A percentile compares a stretch with the other conserved stretches of the same genome.
Evolutionary conservation across 345 rosid species (phyloP).

Genomic region (Alliaria petiolata): DNA sequence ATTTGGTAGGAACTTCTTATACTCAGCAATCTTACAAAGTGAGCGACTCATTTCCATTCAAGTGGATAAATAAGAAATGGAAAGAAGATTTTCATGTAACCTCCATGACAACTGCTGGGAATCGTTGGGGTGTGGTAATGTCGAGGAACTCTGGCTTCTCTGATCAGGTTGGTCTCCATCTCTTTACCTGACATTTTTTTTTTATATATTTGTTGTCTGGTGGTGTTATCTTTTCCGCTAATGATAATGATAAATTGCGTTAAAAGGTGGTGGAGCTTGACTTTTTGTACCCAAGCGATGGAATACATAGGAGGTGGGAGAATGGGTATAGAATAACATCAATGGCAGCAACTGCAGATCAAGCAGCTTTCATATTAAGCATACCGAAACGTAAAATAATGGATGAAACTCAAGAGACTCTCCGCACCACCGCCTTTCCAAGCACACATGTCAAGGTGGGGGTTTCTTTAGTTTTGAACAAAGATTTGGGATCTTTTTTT

Average conservation of each 20-base stretch:
- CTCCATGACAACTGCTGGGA: constrained; percentile 90
- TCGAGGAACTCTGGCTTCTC: constrained; percentile 86
- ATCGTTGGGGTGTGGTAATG: constrained; percentile 95
- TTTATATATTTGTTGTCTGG: no score
- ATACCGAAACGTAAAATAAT: constrained; percentile 59
- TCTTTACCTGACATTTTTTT: neutral
- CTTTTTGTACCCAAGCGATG: constrained; percentile 96
- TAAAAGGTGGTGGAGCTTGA: constrained; percentile 92
- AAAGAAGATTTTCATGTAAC: constrained; percentile 93
- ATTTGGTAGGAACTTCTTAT: constrained; percentile 60
- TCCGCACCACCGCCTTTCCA: constrained; percentile 85
- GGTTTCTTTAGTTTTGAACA: neutral
- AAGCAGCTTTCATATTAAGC: constrained; percentile 92
- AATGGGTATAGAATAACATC: constrained; percentile 84
- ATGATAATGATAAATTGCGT: neutral
- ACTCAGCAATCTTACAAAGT: constrained; percentile 96
- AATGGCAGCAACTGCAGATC: constrained; percentile 92
- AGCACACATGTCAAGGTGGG: constrained; percentile 94
- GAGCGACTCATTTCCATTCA: constrained; percentile 85
- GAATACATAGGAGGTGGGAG: constrained; percentile 92
- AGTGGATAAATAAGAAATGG: constrained; percentile 98
- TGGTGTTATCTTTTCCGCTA: neutral
- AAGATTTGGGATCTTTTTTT: neutral
- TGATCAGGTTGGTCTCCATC: constrained; percentile 54
- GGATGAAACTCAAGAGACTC: constrained; percentile 97